Conservation (phyloP, 1,284 basidiomycete genomes). For the Pholiota adiposa region DNA sequence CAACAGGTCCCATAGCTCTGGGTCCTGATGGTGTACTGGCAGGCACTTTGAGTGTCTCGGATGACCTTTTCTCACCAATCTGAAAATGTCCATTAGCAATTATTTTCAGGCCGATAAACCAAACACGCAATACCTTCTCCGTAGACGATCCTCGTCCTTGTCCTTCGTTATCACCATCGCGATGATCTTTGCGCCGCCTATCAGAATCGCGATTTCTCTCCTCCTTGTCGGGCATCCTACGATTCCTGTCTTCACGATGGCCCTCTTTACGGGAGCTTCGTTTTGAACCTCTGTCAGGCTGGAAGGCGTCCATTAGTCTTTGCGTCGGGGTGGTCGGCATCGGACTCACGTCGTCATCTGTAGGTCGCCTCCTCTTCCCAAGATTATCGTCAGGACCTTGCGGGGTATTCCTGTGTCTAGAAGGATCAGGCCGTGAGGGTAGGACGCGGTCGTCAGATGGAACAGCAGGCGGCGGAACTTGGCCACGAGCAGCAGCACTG, state of each 20-base stretch:
- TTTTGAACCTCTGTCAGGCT: slow-evolving; percentile 74
- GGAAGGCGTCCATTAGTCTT: slow-evolving; percentile 19
- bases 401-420: slow-evolving; percentile 53
- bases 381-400: slow-evolving; percentile 53
- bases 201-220: slow-evolving; percentile 71
- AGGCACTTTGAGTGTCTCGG: slow-evolving; percentile 60
- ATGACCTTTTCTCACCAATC: slow-evolving; percentile 58
- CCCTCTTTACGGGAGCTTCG: slow-evolving; percentile 75
- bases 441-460: slow-evolving; percentile 53
- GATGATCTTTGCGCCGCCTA: slow-evolving; percentile 67
- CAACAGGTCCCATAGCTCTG: slow-evolving; percentile 44
- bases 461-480: slow-evolving; percentile 31
- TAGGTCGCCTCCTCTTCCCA: slow-evolving; percentile 67
- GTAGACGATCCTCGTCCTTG: slow-evolving; percentile 41
- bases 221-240: slow-evolving; percentile 73
- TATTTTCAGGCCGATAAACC: not conserved
- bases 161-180: slow-evolving; percentile 56
- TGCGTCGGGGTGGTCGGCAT: slow-evolving; percentile 16
- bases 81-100: slow-evolving; percentile 23
- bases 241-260: slow-evolving; percentile 71
- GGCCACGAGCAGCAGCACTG: slow-evolving; percentile 33
- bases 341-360: slow-evolving; percentile 70
- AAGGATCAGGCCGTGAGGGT: slow-evolving; percentile 60
- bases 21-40: slow-evolving; percentile 71
- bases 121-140: slow-evolving; percentile 43